Evolutionary conservation across 306 rosid species (phyloP).

Genomic region (Casuarina glauca): DNA sequence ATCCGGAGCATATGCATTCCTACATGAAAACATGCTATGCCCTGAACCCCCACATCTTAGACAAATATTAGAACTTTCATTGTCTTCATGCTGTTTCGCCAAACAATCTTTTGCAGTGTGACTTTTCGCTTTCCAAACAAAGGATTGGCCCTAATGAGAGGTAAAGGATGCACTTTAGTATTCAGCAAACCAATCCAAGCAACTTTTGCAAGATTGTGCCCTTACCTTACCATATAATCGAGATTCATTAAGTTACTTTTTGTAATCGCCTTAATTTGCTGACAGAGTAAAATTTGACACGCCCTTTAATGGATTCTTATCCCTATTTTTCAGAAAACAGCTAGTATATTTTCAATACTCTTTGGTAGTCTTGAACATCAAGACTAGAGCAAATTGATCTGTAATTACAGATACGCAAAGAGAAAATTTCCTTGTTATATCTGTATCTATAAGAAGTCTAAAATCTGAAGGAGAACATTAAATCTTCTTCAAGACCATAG

Average conservation of each 20-base stretch:
- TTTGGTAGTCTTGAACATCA: not conserved
- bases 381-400: not conserved
- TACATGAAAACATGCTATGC: constrained; percentile 25
- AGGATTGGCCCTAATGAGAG: constrained; percentile 8
- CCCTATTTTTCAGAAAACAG: not conserved
- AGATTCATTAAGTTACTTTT: not conserved
- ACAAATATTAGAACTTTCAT: constrained; percentile 10
- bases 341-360: not conserved
- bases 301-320: not conserved
- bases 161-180: not conserved
- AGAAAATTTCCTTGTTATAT: not conserved
- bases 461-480: not conserved
- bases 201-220: not conserved
- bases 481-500: not conserved
- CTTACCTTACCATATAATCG: not conserved
- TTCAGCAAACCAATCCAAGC: not conserved
- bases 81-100: constrained; percentile 5
- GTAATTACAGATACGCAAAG: not conserved
- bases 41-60: constrained; percentile 24
- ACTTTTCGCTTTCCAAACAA: constrained; percentile 9
- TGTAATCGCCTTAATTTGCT: not conserved
- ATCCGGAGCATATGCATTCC: constrained; percentile 3
- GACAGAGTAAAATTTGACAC: not conserved
- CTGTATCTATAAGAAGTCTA: not conserved
- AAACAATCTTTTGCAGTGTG: constrained; percentile 6